Evolutionary conservation across 129 eudicot species (phyloP).

Genomic region (Deinandra increscens): DNA sequence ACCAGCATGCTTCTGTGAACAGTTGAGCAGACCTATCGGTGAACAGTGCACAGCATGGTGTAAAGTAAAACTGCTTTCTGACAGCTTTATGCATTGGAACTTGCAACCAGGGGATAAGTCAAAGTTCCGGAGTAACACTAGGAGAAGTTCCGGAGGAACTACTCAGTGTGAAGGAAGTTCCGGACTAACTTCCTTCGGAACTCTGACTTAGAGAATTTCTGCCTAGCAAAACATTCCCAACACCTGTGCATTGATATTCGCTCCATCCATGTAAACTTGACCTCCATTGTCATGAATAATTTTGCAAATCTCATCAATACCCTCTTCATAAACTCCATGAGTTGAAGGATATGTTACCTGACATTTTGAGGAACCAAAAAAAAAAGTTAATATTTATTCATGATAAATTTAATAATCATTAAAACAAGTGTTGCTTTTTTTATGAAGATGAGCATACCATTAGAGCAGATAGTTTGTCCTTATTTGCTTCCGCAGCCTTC

Average conservation of each 20-base stretch:
- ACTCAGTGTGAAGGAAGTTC: no score
- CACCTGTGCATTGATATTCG: conserved; percentile 99
- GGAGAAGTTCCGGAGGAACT: no score
- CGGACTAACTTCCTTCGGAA: no score
- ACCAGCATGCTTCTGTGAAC: no score
- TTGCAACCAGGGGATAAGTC: no score
- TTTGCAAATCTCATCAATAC: conserved; percentile 93
- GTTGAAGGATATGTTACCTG: conserved; percentile 99
- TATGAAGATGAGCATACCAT: conserved; percentile 47
- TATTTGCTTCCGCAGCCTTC: conserved; percentile 89
- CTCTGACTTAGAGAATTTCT: no score
- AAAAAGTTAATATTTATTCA: background rate
- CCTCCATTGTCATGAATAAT: conserved; percentile 96
- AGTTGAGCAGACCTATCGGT: no score
- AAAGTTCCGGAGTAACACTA: no score
- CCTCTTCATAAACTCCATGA: conserved; percentile 98
- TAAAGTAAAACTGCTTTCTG: no score
- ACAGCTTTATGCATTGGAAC: no score
- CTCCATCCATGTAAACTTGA: conserved; percentile 99
- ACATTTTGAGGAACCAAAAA: conserved; percentile 42
- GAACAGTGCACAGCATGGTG: no score
- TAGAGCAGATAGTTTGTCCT: conserved; percentile 75
- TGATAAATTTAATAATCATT: background rate
- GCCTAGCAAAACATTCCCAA: no score
- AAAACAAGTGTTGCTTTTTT: background rate